Conservation (phyloP, 2,329 filamentous ascomycete species). For the Alternaria triticina region DNA sequence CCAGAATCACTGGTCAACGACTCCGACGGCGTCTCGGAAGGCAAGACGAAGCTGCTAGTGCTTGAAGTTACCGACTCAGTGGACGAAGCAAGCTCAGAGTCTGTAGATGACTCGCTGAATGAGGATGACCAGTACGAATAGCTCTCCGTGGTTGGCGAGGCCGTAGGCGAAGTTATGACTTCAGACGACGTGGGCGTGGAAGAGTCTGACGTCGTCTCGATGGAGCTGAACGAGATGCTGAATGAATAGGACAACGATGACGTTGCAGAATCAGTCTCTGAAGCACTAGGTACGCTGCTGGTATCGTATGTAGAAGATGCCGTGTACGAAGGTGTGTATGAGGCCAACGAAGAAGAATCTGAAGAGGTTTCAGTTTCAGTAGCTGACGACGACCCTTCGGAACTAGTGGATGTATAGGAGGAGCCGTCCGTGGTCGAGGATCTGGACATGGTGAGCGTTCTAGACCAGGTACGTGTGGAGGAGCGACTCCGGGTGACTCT, state of each 20-base stretch:
- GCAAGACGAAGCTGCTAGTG: background rate
- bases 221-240: background rate
- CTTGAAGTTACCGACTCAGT: background rate
- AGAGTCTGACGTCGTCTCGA: background rate
- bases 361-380: background rate
- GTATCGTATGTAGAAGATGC: background rate
- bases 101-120: background rate
- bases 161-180: background rate
- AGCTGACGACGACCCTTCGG: background rate
- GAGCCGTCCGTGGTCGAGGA: background rate
- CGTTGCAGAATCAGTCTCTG: background rate
- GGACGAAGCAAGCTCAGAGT: background rate
- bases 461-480: constrained; percentile 4
- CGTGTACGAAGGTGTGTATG: background rate
- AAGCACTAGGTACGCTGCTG: background rate
- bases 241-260: background rate
- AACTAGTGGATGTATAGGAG: background rate
- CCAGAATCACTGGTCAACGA: background rate
- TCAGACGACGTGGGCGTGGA: background rate
- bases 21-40: background rate
- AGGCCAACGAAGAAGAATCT: background rate
- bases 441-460: constrained; percentile 4
- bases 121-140: background rate
- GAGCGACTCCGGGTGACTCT: background rate
- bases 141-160: background rate